phyloP scores from a whole-genome alignment of 352 stramenopile species.

The Peronospora tabacina region DNA sequence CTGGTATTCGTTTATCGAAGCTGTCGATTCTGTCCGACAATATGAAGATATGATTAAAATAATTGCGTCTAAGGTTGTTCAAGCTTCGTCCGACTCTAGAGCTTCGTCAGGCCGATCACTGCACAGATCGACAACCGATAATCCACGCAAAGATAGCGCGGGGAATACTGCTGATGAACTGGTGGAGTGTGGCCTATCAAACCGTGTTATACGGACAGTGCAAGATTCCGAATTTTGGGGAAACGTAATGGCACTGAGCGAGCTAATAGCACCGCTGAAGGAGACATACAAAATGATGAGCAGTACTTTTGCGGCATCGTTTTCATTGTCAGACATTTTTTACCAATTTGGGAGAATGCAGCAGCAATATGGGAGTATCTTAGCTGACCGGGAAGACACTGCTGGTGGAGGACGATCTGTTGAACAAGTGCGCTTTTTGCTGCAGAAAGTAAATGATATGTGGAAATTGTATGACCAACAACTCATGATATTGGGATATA shows the following conservation, averaged over 20 bases:
- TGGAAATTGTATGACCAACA: slow-evolving; percentile 75
- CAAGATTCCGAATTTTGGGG: slow-evolving; percentile 68
- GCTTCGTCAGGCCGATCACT: background rate
- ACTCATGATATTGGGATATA: slow-evolving; percentile 63
- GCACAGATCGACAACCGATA: slow-evolving; percentile 4
- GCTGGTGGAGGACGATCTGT: slow-evolving; percentile 35
- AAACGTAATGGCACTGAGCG: slow-evolving; percentile 59
- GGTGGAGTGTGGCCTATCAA: slow-evolving; percentile 32
- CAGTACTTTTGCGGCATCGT: slow-evolving; percentile 26
- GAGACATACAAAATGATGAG: slow-evolving; percentile 64
- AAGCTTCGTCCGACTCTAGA: slow-evolving; percentile 20
- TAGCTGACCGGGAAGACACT: slow-evolving; percentile 65
- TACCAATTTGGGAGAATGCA: slow-evolving; percentile 78
- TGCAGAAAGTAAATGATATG: slow-evolving; percentile 52
- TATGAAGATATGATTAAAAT: slow-evolving; percentile 84
- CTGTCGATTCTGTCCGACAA: slow-evolving; percentile 67
- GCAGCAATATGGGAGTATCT: slow-evolving; percentile 60
- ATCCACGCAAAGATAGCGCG: slow-evolving; percentile 37
- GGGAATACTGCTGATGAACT: slow-evolving; percentile 42
- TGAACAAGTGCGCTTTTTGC: slow-evolving; percentile 50
- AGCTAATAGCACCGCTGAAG: slow-evolving; percentile 74
- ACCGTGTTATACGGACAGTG: slow-evolving; percentile 43
- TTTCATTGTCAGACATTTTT: slow-evolving; percentile 59
- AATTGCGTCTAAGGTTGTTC: slow-evolving; percentile 49
- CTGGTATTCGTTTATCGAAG: slow-evolving; percentile 79